Evolutionary conservation across 2,329 filamentous ascomycete genomes (phyloP).

Genomic region (Hirsutella thompsonii): DNA sequence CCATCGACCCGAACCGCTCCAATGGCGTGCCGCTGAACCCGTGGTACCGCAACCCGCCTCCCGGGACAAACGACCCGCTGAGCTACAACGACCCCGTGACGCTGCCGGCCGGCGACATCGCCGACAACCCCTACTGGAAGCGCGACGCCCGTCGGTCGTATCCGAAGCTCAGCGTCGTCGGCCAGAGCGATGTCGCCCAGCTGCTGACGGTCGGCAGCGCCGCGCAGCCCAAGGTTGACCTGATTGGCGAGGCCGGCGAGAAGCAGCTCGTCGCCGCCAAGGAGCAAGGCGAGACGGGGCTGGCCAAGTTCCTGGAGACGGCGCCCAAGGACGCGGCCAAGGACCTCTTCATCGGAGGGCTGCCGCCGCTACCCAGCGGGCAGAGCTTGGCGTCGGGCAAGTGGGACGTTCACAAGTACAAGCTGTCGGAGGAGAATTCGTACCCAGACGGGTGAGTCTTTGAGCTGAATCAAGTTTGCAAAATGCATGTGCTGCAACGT

Average conservation of each 20-base stretch:
- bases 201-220: conserved; percentile 78
- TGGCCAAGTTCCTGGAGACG: conserved; percentile 60
- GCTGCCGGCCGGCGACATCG: conserved; percentile 40
- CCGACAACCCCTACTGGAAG: conserved; percentile 56
- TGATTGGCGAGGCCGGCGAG: conserved; percentile 49
- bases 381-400: conserved; percentile 37
- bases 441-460: conserved; percentile 55
- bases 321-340: conserved; percentile 38
- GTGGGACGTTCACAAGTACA: conserved; percentile 58
- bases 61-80: conserved; percentile 26
- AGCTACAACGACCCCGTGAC: conserved; percentile 32
- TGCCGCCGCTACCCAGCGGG: conserved; percentile 81
- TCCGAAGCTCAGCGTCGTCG: conserved; percentile 65
- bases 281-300: conserved; percentile 59
- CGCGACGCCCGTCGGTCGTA: conserved; percentile 77
- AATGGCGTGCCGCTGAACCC: conserved; percentile 88
- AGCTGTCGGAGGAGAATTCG: conserved; percentile 49
- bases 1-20: conserved; percentile 78
- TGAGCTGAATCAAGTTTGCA: neutral
- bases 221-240: conserved; percentile 66
- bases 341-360: conserved; percentile 60
- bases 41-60: conserved; percentile 74
- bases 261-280: conserved; percentile 62
- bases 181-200: conserved; percentile 73
- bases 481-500: neutral